phyloP scores from a whole-genome alignment of 2,329 filamentous ascomycete genomes.

The Diaporthe citrichinensis region DNA sequence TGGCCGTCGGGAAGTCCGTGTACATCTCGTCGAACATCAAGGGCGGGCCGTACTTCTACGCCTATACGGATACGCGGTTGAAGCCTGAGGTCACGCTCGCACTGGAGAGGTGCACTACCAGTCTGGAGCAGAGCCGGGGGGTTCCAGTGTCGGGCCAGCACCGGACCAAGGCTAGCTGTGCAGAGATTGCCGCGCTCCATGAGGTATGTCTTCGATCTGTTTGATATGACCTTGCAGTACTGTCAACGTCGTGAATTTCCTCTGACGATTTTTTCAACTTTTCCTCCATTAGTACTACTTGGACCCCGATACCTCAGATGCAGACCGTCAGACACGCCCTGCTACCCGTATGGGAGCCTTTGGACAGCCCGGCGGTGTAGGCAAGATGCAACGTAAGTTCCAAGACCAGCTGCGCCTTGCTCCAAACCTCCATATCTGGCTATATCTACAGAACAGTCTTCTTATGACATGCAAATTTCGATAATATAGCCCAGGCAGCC shows the following conservation, averaged over 20 bases:
- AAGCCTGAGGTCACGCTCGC: slow-evolving; percentile 13
- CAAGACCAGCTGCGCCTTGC: not conserved
- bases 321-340: slow-evolving; percentile 5
- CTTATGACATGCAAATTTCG: not conserved
- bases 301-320: slow-evolving; percentile 12
- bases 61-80: not conserved
- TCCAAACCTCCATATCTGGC: not conserved
- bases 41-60: slow-evolving; percentile 16
- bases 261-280: not conserved
- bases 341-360: not conserved
- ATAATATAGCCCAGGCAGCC: not conserved
- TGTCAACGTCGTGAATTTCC: not conserved
- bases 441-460: not conserved
- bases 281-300: not conserved
- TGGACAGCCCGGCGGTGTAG: not conserved
- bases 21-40: slow-evolving; percentile 3
- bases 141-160: slow-evolving; percentile 8
- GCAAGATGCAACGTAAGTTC: slow-evolving; percentile 25
- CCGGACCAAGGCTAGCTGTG: not conserved
- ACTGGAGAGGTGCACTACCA: not conserved
- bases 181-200: slow-evolving; percentile 18
- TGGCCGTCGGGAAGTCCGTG: not conserved
- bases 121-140: not conserved
- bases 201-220: not conserved
- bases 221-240: not conserved